A percentile compares a stretch with the other conserved stretches of the same genome.
Evolutionary conservation across 768 basidiomycete species (phyloP).

Genomic region (Amanita brunnescens): DNA sequence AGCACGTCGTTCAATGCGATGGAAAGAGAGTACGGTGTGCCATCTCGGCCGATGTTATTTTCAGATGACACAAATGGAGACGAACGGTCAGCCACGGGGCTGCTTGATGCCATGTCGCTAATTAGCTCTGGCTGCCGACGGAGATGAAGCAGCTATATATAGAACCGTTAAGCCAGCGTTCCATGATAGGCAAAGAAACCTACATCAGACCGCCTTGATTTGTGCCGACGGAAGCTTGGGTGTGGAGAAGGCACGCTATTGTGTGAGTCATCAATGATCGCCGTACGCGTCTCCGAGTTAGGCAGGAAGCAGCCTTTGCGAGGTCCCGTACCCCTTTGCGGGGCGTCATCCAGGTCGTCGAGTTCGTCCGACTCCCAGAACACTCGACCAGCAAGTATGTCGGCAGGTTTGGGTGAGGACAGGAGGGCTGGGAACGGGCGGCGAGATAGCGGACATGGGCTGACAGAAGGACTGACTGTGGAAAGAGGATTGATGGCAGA

Average conservation of each 20-base stretch:
- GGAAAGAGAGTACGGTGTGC: conserved; percentile 14
- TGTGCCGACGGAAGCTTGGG: conserved; percentile 28
- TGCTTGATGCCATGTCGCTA: conserved; percentile 1
- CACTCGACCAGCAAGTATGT: conserved; percentile 56
- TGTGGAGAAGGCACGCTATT: conserved; percentile 43
- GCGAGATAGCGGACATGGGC: conserved; percentile 32
- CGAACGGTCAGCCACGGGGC: conserved; percentile 1
- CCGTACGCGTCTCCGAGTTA: conserved; percentile 26
- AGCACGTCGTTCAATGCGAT: conserved; percentile 71
- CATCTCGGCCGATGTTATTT: neutral
- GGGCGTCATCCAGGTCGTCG: conserved; percentile 25
- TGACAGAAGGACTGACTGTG: conserved; percentile 54
- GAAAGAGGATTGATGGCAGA: conserved; percentile 67
- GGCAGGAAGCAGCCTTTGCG: conserved; percentile 34
- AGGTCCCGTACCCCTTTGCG: conserved; percentile 21
- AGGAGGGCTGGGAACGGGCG: conserved; percentile 15
- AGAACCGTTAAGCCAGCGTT: neutral
- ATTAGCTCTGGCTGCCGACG: conserved; percentile 8
- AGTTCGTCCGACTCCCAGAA: conserved; percentile 44
- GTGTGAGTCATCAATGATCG: conserved; percentile 36
- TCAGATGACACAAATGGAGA: conserved; percentile 2
- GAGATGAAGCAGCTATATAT: conserved; percentile 14
- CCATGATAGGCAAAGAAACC: conserved; percentile 18
- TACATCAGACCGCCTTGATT: conserved; percentile 15
- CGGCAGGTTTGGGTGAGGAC: conserved; percentile 48